Evolutionary conservation across 768 basidiomycete genomes (phyloP).

Genomic region (Termitomyces titanicus): DNA sequence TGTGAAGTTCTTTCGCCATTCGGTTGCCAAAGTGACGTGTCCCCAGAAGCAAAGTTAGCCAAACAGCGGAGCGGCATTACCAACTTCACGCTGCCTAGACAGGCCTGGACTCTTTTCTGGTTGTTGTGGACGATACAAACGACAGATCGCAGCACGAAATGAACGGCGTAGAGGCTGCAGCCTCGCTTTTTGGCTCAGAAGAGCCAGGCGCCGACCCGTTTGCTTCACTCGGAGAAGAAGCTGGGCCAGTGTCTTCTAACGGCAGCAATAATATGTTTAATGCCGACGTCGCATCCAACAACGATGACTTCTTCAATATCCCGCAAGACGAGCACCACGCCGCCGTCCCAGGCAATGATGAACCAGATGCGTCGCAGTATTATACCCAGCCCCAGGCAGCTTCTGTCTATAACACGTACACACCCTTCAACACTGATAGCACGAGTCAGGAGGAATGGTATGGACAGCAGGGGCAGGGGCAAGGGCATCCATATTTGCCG

Average conservation of each 20-base stretch:
- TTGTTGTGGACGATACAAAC: slow-evolving; percentile 6
- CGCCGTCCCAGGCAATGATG: neutral
- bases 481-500: slow-evolving; percentile 22
- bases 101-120: neutral
- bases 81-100: slow-evolving; percentile 4
- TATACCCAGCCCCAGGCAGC: slow-evolving; percentile 17
- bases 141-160: slow-evolving; percentile 27
- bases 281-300: slow-evolving; percentile 8
- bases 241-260: slow-evolving; percentile 18
- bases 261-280: slow-evolving; percentile 15
- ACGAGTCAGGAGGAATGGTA: slow-evolving; percentile 26
- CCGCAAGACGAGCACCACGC: neutral
- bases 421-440: slow-evolving; percentile 3
- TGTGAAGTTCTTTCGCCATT: neutral
- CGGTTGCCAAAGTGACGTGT: slow-evolving; percentile 30
- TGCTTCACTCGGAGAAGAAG: slow-evolving; percentile 46
- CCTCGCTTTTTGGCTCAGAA: slow-evolving; percentile 72
- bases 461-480: slow-evolving; percentile 23
- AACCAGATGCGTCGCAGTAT: slow-evolving; percentile 15
- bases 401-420: slow-evolving; percentile 9
- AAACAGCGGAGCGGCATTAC: slow-evolving; percentile 26
- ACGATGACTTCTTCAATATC: slow-evolving; percentile 5
- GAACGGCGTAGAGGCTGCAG: slow-evolving; percentile 73
- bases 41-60: slow-evolving; percentile 31
- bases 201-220: slow-evolving; percentile 64